phyloP scores from a whole-genome alignment of 2,329 filamentous ascomycete genomes.

The Nigrograna mackinnonii region DNA sequence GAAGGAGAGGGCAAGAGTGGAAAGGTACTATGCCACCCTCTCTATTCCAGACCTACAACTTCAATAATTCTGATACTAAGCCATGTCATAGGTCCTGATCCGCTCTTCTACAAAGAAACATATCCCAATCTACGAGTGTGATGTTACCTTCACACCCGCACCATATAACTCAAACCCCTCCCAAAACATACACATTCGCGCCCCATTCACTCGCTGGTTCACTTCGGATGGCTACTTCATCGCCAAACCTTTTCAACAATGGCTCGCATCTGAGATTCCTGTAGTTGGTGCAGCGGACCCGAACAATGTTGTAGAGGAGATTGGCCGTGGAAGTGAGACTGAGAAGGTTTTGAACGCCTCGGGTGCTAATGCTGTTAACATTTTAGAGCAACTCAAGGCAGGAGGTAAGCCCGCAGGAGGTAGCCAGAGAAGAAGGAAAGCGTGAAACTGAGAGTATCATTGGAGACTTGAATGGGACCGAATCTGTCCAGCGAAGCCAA shows the following conservation, averaged over 20 bases:
- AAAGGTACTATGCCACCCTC: too few species aligned
- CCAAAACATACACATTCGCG: constrained; percentile 58
- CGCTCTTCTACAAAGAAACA: constrained; percentile 76
- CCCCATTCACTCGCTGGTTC: constrained; percentile 77
- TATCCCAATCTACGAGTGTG: constrained; percentile 78
- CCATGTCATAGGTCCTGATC: constrained; percentile 66
- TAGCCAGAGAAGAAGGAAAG: constrained; percentile 38
- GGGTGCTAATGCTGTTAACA: constrained; percentile 34
- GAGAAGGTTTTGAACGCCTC: constrained; percentile 30
- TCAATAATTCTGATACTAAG: too few species aligned
- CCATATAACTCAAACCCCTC: constrained; percentile 30
- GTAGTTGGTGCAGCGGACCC: constrained; percentile 69
- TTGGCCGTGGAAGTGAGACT: constrained; percentile 38
- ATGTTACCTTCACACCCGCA: constrained; percentile 57
- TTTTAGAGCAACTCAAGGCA: constrained; percentile 40
- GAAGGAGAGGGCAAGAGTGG: constrained; percentile 71
- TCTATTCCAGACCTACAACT: too few species aligned
- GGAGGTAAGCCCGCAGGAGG: constrained; percentile 23
- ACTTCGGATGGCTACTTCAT: constrained; percentile 73
- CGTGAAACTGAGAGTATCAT: too few species aligned
- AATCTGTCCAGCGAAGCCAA: too few species aligned
- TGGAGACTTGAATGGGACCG: too few species aligned
- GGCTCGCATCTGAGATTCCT: constrained; percentile 71
- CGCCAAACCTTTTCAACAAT: constrained; percentile 75
- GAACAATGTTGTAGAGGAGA: constrained; percentile 51